A percentile compares a stretch with the other conserved stretches of the same genome.
Evolutionary conservation across 140 eudicot genomes (phyloP).

Genomic region (Bidens hawaiensis): DNA sequence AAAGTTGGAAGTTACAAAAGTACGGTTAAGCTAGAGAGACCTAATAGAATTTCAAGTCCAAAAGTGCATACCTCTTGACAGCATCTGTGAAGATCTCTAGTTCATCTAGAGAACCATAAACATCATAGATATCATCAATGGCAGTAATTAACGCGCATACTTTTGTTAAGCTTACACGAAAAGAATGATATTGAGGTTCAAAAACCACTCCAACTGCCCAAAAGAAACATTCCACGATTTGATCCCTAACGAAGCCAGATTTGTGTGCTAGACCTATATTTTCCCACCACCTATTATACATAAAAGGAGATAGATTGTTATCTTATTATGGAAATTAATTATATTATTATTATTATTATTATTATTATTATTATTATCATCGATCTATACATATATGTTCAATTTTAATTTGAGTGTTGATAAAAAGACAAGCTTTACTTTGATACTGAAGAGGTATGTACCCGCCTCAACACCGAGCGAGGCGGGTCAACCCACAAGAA

Average conservation of each 20-base stretch:
- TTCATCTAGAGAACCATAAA: slow-evolving; percentile 28
- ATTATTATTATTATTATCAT: no score
- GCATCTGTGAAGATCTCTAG: slow-evolving; percentile 22
- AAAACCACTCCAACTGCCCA: slow-evolving; percentile 21
- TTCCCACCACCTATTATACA: slow-evolving; percentile 28
- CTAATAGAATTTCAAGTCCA: no score
- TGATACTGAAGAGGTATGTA: no score
- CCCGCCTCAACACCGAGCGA: no score
- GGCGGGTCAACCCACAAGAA: no score
- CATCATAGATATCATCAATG: slow-evolving; percentile 30
- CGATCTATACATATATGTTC: not conserved
- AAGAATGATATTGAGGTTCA: slow-evolving; percentile 22
- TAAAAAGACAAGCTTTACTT: not conserved
- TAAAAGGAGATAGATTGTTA: not conserved
- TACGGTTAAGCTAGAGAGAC: not conserved
- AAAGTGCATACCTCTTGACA: slow-evolving; percentile 20
- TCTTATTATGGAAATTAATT: not conserved
- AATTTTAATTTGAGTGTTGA: not conserved
- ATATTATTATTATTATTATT: no score
- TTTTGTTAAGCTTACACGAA: slow-evolving; percentile 22
- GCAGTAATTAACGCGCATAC: slow-evolving; percentile 10
- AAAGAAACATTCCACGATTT: slow-evolving; percentile 27
- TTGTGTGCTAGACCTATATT: slow-evolving; percentile 7
- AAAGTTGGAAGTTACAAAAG: not conserved
- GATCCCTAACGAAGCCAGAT: slow-evolving; percentile 17